phyloP scores from a whole-genome alignment of 495 filamentous ascomycete species.

The Neurospora hispaniola region DNA sequence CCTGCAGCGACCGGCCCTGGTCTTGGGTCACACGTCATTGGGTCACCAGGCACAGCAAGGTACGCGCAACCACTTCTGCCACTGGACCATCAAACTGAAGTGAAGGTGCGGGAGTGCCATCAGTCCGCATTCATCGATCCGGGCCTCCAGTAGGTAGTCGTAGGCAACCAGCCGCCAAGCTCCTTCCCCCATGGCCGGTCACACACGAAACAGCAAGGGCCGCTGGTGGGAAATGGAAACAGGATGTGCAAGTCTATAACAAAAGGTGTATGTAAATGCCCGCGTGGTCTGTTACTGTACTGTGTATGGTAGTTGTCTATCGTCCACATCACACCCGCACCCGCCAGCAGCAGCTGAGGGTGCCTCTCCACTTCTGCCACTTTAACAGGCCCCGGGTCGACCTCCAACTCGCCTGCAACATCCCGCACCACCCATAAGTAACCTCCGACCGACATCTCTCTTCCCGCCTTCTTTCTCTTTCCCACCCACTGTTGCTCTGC shows the following conservation, averaged over 20 bases:
- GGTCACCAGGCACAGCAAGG: slow-evolving; percentile 6
- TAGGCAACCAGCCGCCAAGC: neutral
- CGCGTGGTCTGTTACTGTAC: neutral
- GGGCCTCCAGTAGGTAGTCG: neutral
- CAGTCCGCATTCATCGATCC: neutral
- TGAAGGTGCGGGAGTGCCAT: neutral
- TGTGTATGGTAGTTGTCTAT: neutral
- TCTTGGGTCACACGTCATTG: slow-evolving; percentile 10
- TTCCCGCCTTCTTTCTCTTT: slow-evolving; percentile 4
- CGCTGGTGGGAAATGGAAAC: neutral
- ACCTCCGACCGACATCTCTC: slow-evolving; percentile 4
- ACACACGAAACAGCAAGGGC: slow-evolving; percentile 1
- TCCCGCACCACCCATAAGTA: neutral
- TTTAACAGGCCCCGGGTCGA: slow-evolving; percentile 5
- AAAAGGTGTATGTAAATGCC: neutral
- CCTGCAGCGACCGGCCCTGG: neutral
- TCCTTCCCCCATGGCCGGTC: neutral
- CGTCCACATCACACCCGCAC: neutral
- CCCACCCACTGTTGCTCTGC: slow-evolving; percentile 3
- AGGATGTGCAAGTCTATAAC: neutral
- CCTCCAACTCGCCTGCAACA: slow-evolving; percentile 2
- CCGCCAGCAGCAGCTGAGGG: neutral
- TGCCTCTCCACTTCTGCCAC: neutral
- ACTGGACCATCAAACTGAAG: neutral
- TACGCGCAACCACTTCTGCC: neutral